Evolutionary conservation across 495 filamentous ascomycete species (phyloP).

Genomic region (Lasiosphaeria miniovina): DNA sequence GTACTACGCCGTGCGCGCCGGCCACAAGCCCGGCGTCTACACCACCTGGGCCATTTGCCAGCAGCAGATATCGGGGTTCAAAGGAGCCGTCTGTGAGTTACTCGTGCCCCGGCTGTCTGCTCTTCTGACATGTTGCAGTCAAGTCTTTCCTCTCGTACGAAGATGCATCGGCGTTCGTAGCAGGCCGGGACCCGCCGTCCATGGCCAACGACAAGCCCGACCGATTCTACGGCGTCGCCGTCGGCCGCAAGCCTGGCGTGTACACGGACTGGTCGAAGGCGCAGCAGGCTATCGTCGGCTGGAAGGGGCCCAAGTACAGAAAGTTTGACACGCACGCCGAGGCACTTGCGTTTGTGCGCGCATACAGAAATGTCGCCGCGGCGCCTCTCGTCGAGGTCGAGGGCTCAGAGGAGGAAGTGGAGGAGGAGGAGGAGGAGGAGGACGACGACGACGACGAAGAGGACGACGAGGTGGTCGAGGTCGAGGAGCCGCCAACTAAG

Average conservation of each 20-base stretch:
- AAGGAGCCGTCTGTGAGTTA: constrained; percentile 73
- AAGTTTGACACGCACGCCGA: constrained; percentile 75
- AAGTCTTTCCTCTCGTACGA: constrained; percentile 76
- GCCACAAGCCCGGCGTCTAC: constrained; percentile 82
- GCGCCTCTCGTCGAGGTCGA: constrained; percentile 10
- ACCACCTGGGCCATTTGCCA: constrained; percentile 77
- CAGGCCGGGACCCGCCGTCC: constrained; percentile 51
- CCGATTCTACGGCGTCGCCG: constrained; percentile 83
- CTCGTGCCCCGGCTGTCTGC: constrained; percentile 1
- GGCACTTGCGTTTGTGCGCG: constrained; percentile 54
- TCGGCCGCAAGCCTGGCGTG: constrained; percentile 77
- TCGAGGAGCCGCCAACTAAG: constrained; percentile 46
- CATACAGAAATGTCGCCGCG: constrained; percentile 4
- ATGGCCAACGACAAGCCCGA: constrained; percentile 29
- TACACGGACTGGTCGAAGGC: constrained; percentile 85
- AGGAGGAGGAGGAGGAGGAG: constrained; percentile 31
- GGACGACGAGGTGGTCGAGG: constrained; percentile 34
- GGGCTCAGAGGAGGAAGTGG: constrained; percentile 35
- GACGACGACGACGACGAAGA: constrained; percentile 35
- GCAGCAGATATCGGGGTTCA: constrained; percentile 78
- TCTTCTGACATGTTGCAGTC: constrained; percentile 48
- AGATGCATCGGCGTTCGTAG: constrained; percentile 76
- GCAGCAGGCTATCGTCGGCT: constrained; percentile 72
- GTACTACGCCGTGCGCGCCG: constrained; percentile 83
- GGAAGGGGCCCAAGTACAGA: constrained; percentile 74